Conservation (phyloP, 164 flowering plant genomes). For the Hamamelis virginiana region DNA sequence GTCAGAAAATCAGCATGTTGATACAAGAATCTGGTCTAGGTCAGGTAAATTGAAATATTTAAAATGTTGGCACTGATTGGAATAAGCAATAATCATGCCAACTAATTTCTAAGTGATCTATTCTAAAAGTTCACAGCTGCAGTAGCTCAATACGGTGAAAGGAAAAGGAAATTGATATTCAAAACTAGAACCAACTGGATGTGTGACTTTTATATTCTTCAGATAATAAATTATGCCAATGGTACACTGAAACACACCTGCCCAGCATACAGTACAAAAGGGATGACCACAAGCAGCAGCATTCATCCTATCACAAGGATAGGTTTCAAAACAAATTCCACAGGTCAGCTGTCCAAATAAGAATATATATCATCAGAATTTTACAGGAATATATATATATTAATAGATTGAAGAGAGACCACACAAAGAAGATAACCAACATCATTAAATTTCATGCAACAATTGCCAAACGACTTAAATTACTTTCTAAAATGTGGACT, state of each 20-base stretch:
- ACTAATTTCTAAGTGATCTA: too few species aligned
- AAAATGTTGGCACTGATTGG: too few species aligned
- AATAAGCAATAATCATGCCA: too few species aligned
- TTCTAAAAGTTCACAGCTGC: too few species aligned
- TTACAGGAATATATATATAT: too few species aligned
- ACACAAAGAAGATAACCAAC: neutral
- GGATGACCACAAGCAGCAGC: slow-evolving; percentile 94
- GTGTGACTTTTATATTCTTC: neutral
- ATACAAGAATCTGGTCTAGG: too few species aligned
- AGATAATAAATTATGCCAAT: neutral
- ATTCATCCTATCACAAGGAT: slow-evolving; percentile 51
- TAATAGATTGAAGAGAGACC: neutral
- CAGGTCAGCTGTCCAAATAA: slow-evolving; percentile 63
- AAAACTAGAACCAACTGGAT: neutral
- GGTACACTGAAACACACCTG: slow-evolving; percentile 21
- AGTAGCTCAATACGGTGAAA: too few species aligned
- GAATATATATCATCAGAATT: neutral
- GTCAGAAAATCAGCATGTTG: too few species aligned
- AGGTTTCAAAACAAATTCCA: slow-evolving; percentile 90
- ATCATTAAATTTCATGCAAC: neutral
- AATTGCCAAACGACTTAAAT: neutral
- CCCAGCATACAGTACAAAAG: slow-evolving; percentile 56
- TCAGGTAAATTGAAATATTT: too few species aligned
- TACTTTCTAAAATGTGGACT: neutral
- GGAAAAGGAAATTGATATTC: too few species aligned